Percentiles rank a stretch among this genome's conserved stretches.
These are phyloP conservation scores for Diplogelasinospora grovesii DNA, from an alignment of 495 filamentous ascomycete genomes.

Conservation along the genomic window DNA sequence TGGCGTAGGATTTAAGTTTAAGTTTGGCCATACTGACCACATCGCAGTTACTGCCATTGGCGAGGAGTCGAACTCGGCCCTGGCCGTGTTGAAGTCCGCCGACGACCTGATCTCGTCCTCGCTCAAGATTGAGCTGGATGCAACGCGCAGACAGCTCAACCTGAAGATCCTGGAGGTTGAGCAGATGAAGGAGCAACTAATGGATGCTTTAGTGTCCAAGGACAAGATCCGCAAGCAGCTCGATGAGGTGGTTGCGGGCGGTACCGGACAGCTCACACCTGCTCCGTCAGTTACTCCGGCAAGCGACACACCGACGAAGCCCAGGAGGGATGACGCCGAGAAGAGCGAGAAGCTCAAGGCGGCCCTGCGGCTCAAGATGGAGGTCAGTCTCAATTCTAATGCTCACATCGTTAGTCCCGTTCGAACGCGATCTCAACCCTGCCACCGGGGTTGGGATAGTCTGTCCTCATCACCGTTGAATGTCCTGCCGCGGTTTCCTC, in stretches of 20 bases:
- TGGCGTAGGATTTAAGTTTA: background rate
- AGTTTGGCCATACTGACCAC: conserved; percentile 10
- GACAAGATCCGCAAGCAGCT: conserved; percentile 48
- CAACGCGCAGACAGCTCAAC: conserved; percentile 36
- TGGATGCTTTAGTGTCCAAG: conserved; percentile 45
- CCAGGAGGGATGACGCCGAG: conserved; percentile 42
- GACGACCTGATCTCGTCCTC: conserved; percentile 47
- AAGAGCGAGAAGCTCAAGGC: conserved; percentile 45
- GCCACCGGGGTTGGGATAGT: no score
- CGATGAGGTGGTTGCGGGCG: conserved; percentile 26
- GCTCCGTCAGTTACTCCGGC: conserved; percentile 1
- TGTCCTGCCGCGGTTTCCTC: background rate
- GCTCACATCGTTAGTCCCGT: conserved; percentile 8
- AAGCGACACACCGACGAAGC: conserved; percentile 21
- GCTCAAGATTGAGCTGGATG: conserved; percentile 44
- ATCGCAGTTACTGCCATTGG: conserved; percentile 40
- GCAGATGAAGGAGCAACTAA: conserved; percentile 44
- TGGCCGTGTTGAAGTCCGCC: conserved; percentile 46
- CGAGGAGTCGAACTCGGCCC: conserved; percentile 37
- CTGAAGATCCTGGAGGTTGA: conserved; percentile 39
- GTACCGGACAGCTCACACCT: conserved; percentile 5
- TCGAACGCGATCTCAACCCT: background rate
- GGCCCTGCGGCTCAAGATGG: conserved; percentile 40
- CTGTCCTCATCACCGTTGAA: no score
- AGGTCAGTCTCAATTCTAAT: conserved; percentile 30